phyloP scores from a whole-genome alignment of 768 basidiomycete species.

The Tricholoma sp. region DNA sequence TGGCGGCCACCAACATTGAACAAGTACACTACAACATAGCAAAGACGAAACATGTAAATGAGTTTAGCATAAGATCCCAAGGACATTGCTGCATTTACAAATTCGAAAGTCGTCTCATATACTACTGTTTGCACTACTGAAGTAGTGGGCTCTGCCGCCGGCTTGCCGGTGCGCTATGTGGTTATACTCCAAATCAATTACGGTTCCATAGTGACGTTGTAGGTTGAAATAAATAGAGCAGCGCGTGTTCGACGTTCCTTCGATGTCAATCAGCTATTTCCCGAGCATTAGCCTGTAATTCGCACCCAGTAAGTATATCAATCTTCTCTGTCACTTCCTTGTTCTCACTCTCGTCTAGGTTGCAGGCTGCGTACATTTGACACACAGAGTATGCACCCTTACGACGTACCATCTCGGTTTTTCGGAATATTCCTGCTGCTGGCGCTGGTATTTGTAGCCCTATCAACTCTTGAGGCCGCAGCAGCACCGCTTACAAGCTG shows the following conservation, averaged over 20 bases:
- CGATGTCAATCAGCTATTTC: not conserved
- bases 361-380: not conserved
- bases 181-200: too few relatives aligned
- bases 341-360: not conserved
- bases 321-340: not conserved
- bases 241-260: not conserved
- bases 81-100: too few relatives aligned
- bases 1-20: too few relatives aligned
- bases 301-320: not conserved
- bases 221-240: too few relatives aligned
- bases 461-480: not conserved
- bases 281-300: not conserved
- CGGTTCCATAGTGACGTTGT: too few relatives aligned
- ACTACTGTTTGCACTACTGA: too few relatives aligned
- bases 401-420: not conserved
- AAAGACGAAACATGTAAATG: too few relatives aligned
- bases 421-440: not conserved
- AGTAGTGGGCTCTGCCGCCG: too few relatives aligned
- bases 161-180: too few relatives aligned
- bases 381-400: not conserved
- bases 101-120: too few relatives aligned
- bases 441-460: not conserved
- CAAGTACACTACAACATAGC: too few relatives aligned
- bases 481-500: slow-evolving; percentile 10
- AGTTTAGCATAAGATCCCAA: too few relatives aligned